Conservation (phyloP, 495 filamentous ascomycete species). For the Polyplosphaeria fusca region DNA sequence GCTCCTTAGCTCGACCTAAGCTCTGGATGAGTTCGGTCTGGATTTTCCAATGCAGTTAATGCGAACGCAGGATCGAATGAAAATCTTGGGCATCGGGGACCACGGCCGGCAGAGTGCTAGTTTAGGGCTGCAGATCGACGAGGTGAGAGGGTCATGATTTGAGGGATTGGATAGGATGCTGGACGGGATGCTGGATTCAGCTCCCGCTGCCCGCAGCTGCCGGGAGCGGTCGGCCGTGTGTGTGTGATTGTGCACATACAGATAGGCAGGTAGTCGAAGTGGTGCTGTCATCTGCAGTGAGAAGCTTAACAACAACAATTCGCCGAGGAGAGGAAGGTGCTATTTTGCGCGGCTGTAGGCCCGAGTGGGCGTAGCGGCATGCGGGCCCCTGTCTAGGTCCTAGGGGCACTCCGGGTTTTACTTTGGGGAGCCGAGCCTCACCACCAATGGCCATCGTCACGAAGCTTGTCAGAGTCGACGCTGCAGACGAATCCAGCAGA, state of each 20-base stretch:
- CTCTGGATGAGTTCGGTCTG: background rate
- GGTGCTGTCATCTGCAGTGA: constrained; percentile 5
- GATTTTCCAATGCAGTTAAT: constrained; percentile 4
- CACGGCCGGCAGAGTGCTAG: background rate
- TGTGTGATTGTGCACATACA: background rate
- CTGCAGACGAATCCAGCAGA: background rate
- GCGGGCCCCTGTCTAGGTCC: background rate
- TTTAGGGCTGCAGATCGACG: background rate
- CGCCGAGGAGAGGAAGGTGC: background rate
- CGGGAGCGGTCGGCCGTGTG: background rate
- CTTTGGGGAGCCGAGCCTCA: constrained; percentile 22
- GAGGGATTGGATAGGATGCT: background rate
- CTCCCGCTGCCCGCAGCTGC: background rate
- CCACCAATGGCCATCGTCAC: constrained; percentile 1
- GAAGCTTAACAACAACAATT: constrained; percentile 11
- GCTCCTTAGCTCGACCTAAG: background rate
- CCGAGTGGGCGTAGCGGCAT: constrained; percentile 7
- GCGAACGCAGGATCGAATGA: background rate
- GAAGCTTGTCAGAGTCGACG: background rate
- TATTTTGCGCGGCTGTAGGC: too few relatives aligned
- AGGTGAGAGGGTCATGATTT: background rate
- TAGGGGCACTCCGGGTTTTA: constrained; percentile 6
- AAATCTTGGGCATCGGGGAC: background rate
- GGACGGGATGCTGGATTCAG: background rate
- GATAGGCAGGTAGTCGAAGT: background rate